Conservation (phyloP, 2,329 filamentous ascomycete genomes). For the Biscogniauxia mediterranea region DNA sequence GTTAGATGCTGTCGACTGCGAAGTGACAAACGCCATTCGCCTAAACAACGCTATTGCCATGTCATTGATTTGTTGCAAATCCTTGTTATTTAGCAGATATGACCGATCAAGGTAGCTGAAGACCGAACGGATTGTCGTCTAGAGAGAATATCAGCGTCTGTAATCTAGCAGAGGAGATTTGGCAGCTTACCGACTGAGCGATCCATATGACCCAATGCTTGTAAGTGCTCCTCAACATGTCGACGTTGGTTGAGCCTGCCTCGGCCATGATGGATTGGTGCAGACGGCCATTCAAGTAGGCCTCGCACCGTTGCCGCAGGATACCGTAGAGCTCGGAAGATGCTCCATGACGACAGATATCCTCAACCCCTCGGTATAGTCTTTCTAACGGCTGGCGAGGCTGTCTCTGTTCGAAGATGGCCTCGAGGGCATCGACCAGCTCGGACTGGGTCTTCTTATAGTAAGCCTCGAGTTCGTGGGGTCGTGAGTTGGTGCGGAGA, state of each 20-base stretch:
- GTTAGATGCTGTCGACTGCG: conserved; percentile 24
- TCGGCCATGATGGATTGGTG: conserved; percentile 51
- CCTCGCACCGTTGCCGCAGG: conserved; percentile 64
- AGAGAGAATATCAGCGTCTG: conserved; percentile 8
- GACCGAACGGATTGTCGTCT: conserved; percentile 73
- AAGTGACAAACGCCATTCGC: conserved; percentile 47
- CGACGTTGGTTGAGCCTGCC: conserved; percentile 55
- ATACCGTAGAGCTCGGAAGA: conserved; percentile 66
- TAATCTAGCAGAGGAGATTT: background rate
- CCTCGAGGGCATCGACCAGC: conserved; percentile 68
- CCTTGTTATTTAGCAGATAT: conserved; percentile 74
- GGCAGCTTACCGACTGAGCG: conserved; percentile 62
- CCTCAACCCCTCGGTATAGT: conserved; percentile 87
- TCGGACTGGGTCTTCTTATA: conserved; percentile 74
- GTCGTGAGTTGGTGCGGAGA: conserved; percentile 60
- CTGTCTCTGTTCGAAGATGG: conserved; percentile 66
- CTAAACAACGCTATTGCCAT: conserved; percentile 77
- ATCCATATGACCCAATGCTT: conserved; percentile 76
- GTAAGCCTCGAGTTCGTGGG: conserved; percentile 70
- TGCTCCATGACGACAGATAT: conserved; percentile 78
- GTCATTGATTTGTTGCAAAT: conserved; percentile 72
- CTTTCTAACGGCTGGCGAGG: conserved; percentile 78
- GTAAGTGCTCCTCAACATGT: conserved; percentile 57
- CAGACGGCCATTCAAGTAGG: conserved; percentile 63
- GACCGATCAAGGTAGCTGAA: conserved; percentile 94